Percentiles rank a stretch among this genome's conserved stretches.
These are phyloP conservation scores for Xylaria sp. DNA, from an alignment of 2,329 filamentous ascomycete species.

Conservation along the genomic window DNA sequence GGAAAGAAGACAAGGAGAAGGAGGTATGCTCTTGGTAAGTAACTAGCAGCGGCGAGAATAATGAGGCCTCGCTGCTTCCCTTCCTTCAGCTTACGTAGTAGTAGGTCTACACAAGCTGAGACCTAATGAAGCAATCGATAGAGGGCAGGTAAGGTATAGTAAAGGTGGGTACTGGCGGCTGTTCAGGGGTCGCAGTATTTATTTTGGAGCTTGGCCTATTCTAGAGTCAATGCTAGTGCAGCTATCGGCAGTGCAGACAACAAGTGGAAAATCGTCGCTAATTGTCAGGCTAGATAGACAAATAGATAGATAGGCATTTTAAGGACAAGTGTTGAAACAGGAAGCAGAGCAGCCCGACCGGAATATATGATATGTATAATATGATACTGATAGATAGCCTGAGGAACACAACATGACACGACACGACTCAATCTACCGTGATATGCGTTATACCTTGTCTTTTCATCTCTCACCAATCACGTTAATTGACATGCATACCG, in stretches of 20 bases:
- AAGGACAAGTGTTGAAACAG: background rate
- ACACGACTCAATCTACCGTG: background rate
- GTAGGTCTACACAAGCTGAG: no score
- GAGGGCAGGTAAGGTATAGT: background rate
- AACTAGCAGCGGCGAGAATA: background rate
- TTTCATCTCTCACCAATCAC: background rate
- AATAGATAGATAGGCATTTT: background rate
- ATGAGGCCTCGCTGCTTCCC: slow-evolving; percentile 15
- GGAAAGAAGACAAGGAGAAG: background rate
- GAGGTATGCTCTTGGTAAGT: background rate
- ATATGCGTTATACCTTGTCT: background rate
- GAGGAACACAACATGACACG: slow-evolving; percentile 5
- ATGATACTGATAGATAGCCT: background rate
- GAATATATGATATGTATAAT: background rate
- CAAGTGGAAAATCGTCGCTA: slow-evolving; percentile 13
- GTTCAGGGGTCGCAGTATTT: background rate
- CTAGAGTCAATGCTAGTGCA: background rate
- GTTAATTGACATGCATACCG: background rate
- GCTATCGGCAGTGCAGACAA: slow-evolving; percentile 1
- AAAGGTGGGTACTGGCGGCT: background rate
- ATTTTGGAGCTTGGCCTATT: slow-evolving; percentile 3
- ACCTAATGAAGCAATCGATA: no score
- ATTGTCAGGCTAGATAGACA: background rate
- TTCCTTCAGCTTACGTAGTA: background rate
- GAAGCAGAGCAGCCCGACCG: background rate